phyloP scores from a whole-genome alignment of 371 early-diverging fungal genomes.

The Nematocida ausubeli region DNA sequence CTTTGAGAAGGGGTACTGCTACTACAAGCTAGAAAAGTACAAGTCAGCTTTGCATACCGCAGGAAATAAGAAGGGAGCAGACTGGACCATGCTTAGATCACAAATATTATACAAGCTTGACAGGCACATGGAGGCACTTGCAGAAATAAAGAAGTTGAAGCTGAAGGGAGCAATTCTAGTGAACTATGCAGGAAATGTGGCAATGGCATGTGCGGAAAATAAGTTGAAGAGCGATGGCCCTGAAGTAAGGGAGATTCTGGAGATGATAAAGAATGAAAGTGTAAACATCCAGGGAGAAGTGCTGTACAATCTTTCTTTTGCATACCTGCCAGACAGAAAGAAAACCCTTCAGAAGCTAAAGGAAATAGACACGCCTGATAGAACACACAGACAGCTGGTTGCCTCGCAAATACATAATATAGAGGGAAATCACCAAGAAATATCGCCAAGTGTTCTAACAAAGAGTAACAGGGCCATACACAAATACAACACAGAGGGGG shows the following conservation, averaged over 20 bases:
- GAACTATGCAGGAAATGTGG: slow-evolving; percentile 46
- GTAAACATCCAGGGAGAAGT: slow-evolving; percentile 17
- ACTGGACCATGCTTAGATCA: slow-evolving; percentile 32
- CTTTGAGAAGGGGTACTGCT: slow-evolving; percentile 47
- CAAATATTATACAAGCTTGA: slow-evolving; percentile 34
- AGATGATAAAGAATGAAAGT: slow-evolving; percentile 1
- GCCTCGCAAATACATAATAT: slow-evolving; percentile 21
- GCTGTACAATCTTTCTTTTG: slow-evolving; percentile 31
- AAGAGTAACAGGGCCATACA: slow-evolving; percentile 41
- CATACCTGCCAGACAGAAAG: slow-evolving; percentile 19
- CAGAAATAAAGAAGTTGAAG: slow-evolving; percentile 11
- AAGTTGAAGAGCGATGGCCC: not conserved
- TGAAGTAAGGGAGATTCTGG: not conserved
- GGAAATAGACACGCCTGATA: slow-evolving; percentile 16
- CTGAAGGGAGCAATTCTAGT: slow-evolving; percentile 7
- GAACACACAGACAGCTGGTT: slow-evolving; percentile 8
- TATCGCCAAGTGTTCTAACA: not conserved
- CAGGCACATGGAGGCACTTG: slow-evolving; percentile 5
- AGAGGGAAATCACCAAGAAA: not conserved
- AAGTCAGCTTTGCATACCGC: slow-evolving; percentile 25
- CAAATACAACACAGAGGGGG: slow-evolving; percentile 13
- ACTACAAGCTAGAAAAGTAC: slow-evolving; percentile 47
- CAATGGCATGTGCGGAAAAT: not conserved
- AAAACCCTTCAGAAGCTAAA: not conserved
- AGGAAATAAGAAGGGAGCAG: slow-evolving; percentile 14